Evolutionary conservation across 192 early-diverging fungal genomes (phyloP).

Genomic region (Backusella luteola): DNA sequence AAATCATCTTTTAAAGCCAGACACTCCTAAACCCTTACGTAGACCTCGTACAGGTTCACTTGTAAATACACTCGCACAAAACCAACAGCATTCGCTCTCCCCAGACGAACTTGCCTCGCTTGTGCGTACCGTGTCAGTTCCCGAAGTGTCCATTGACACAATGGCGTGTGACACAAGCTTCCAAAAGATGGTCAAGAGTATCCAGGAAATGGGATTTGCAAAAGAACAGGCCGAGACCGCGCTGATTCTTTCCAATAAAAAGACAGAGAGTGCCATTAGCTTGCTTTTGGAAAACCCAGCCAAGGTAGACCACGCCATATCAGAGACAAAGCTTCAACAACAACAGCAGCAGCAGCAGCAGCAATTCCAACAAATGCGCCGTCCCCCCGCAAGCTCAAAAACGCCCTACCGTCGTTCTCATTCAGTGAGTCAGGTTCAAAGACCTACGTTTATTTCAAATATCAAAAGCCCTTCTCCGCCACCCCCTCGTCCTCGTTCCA

Average conservation of each 20-base stretch:
- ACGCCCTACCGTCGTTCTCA: slow-evolving; percentile 13
- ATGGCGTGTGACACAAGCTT: neutral
- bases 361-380: neutral
- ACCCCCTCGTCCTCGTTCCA: neutral
- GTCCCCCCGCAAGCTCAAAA: neutral
- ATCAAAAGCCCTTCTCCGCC: neutral
- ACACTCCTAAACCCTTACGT: neutral
- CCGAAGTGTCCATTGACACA: neutral
- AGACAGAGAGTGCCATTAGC: slow-evolving; percentile 57
- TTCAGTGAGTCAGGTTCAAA: slow-evolving; percentile 11
- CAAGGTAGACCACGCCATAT: slow-evolving; percentile 29
- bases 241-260: slow-evolving; percentile 48
- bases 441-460: slow-evolving; percentile 11
- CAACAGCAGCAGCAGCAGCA: neutral
- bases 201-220: slow-evolving; percentile 71
- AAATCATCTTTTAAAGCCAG: neutral
- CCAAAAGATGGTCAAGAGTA: slow-evolving; percentile 37
- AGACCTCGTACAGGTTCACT: neutral
- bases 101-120: neutral
- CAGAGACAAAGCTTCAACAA: neutral
- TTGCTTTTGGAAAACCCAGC: slow-evolving; percentile 60
- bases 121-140: neutral
- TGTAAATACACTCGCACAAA: neutral
- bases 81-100: neutral
- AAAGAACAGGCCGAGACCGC: slow-evolving; percentile 60